These are phyloP conservation scores for Diaporthe destruens DNA, from an alignment of 2,329 filamentous ascomycete species.

Conservation along the genomic window DNA sequence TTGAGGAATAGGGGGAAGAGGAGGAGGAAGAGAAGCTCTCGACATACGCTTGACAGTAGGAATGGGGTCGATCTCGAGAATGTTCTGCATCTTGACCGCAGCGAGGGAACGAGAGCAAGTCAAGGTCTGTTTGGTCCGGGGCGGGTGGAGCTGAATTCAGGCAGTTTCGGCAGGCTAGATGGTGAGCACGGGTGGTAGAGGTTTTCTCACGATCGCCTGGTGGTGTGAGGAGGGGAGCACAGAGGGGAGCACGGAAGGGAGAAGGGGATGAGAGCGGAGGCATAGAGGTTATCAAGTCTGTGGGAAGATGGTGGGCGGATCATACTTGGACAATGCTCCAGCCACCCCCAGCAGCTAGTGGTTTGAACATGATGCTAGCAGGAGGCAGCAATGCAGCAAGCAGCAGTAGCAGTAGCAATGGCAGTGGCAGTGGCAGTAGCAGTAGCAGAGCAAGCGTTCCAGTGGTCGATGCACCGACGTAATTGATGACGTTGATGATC, in stretches of 20 bases:
- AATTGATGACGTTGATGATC: constrained; percentile 43
- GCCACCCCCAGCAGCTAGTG: constrained; percentile 16
- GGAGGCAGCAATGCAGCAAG: background rate
- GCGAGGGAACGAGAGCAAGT: background rate
- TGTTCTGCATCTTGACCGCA: constrained; percentile 37
- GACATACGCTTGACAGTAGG: constrained; percentile 41
- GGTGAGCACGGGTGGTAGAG: background rate
- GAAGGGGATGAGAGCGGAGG: background rate
- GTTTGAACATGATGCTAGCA: background rate
- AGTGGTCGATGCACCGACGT: constrained; percentile 39
- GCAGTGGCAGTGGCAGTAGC: background rate
- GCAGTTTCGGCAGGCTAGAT: background rate
- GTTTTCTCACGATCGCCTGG: background rate
- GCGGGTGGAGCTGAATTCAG: background rate
- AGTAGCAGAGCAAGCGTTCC: constrained; percentile 13
- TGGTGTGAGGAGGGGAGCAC: constrained; percentile 2
- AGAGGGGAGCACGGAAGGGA: too few relatives aligned
- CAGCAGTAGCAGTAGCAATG: background rate
- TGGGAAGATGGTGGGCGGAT: background rate
- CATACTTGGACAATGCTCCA: constrained; percentile 14
- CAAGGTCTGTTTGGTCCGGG: too few relatives aligned
- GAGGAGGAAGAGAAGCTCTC: background rate
- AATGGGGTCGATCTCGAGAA: constrained; percentile 37
- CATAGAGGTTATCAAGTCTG: constrained; percentile 15
- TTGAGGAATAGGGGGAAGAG: background rate